Conservation (phyloP, 768 basidiomycete species). For the Pleurotus giganteus region DNA sequence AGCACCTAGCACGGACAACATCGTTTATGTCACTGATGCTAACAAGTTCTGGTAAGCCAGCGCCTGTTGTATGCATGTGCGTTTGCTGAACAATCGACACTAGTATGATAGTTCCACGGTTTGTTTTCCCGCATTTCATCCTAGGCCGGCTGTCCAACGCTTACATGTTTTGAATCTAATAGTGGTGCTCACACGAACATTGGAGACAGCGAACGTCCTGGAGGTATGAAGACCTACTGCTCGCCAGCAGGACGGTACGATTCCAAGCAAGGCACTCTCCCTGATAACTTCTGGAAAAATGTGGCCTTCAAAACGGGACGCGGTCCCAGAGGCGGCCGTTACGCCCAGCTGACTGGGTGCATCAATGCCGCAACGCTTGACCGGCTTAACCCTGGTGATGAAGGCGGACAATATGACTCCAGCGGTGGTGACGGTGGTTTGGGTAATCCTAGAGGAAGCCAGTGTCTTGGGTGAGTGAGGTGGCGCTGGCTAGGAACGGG, state of each 20-base stretch:
- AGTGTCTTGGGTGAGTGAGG: slow-evolving; percentile 24
- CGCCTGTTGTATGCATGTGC: slow-evolving; percentile 45
- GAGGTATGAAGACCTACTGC: slow-evolving; percentile 32
- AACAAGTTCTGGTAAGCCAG: slow-evolving; percentile 41
- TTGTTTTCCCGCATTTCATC: background rate
- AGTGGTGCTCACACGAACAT: slow-evolving; percentile 25
- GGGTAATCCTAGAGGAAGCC: slow-evolving; percentile 29
- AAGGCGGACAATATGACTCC: slow-evolving; percentile 34
- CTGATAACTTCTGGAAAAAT: slow-evolving; percentile 26
- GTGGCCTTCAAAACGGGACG: slow-evolving; percentile 26
- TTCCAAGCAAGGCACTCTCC: slow-evolving; percentile 24
- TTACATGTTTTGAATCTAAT: slow-evolving; percentile 9
- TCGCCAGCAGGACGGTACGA: slow-evolving; percentile 22
- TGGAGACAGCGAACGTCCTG: slow-evolving; percentile 31
- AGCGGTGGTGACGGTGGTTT: slow-evolving; percentile 27
- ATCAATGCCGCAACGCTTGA: slow-evolving; percentile 21
- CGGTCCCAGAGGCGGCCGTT: slow-evolving; percentile 23
- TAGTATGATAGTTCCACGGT: slow-evolving; percentile 13
- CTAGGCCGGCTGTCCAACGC: slow-evolving; percentile 13
- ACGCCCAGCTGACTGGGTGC: slow-evolving; percentile 30
- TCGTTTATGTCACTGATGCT: slow-evolving; percentile 44
- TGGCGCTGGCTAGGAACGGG: too few species aligned
- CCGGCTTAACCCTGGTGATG: slow-evolving; percentile 27
- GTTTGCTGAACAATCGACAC: background rate
- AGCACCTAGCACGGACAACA: slow-evolving; percentile 36